These are phyloP conservation scores for Henckelia pumila DNA, from an alignment of 257 asterid genomes.

Conservation along the genomic window DNA sequence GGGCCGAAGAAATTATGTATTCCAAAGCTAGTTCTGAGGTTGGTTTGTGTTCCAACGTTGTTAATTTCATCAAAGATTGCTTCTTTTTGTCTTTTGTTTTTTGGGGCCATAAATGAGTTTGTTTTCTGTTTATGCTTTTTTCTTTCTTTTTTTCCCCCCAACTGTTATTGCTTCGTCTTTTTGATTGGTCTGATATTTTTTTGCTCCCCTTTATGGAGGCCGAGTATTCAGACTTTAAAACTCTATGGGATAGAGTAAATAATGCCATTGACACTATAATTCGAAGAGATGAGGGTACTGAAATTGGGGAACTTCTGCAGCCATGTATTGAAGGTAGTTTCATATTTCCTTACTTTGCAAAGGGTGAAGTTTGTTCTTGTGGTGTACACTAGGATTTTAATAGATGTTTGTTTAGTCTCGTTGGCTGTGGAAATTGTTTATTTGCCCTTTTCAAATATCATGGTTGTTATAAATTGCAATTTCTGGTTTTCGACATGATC, in stretches of 20 bases:
- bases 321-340: constrained; percentile 92
- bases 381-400: neutral
- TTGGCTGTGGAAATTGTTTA: neutral
- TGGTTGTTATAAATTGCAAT: constrained; percentile 11
- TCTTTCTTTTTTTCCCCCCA: neutral
- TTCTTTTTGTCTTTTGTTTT: constrained; percentile 12
- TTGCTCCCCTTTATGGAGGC: constrained; percentile 44
- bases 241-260: constrained; percentile 77
- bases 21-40: constrained; percentile 96
- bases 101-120: neutral
- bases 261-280: constrained; percentile 82
- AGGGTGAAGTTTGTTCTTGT: neutral
- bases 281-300: constrained; percentile 67
- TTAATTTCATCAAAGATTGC: constrained; percentile 24
- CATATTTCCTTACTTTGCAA: neutral
- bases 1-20: constrained; percentile 90
- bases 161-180: neutral
- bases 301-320: constrained; percentile 61
- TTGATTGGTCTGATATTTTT: constrained; percentile 17
- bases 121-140: neutral
- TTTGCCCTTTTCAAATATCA: neutral
- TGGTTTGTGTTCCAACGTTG: constrained; percentile 3
- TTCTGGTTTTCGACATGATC: constrained; percentile 27
- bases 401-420: neutral
- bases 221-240: constrained; percentile 74